Conservation (phyloP, 139 green algal species). For the Picochlorum costavermella region DNA sequence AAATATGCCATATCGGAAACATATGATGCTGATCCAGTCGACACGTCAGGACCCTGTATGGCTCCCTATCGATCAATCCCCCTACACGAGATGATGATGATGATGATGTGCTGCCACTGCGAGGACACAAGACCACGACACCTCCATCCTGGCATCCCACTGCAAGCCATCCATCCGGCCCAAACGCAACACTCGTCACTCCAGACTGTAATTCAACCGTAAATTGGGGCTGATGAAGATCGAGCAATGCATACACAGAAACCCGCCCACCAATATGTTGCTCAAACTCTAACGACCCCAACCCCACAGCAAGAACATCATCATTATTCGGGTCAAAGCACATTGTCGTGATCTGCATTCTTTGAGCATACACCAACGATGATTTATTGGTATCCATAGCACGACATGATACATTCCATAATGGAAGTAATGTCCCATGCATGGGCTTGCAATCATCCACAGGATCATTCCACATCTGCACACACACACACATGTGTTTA, state of each 20-base stretch:
- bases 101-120: not conserved
- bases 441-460: constrained; percentile 47
- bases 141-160: constrained; percentile 81
- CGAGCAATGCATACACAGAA: constrained; percentile 79
- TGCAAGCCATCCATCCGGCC: constrained; percentile 61
- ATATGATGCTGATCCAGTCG: no score
- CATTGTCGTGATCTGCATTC: constrained; percentile 56
- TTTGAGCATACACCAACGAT: no score
- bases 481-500: no score
- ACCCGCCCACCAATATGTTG: constrained; percentile 64
- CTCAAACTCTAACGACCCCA: constrained; percentile 83
- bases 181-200: constrained; percentile 84
- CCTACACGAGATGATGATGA: not conserved
- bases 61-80: no score
- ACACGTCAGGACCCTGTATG: no score
- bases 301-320: constrained; percentile 81
- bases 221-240: constrained; percentile 73
- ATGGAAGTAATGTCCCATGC: constrained; percentile 83
- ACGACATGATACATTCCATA: constrained; percentile 59
- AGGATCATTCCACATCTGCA: constrained; percentile 87
- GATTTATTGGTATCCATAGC: constrained; percentile 5
- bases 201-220: constrained; percentile 43
- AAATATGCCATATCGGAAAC: no score
- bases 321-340: constrained; percentile 67
- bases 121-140: constrained; percentile 40